These are phyloP conservation scores for Hypoxylon fuscum DNA, from an alignment of 495 filamentous ascomycete genomes.

Conservation along the genomic window DNA sequence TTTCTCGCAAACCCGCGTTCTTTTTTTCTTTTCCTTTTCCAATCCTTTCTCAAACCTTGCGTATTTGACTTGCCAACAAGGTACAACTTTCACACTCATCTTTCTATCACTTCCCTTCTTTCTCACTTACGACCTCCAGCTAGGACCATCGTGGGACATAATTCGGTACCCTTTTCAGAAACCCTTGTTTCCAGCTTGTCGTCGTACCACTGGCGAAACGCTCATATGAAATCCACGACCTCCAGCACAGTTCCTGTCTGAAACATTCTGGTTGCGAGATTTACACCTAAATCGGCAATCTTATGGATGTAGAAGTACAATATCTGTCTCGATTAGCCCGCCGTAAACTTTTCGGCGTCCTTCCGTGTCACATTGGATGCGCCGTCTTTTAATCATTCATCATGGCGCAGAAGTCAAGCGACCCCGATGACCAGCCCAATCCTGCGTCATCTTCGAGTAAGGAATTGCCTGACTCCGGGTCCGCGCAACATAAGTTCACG, in stretches of 20 bases:
- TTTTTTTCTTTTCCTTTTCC: constrained; percentile 15
- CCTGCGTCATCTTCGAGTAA: constrained; percentile 47
- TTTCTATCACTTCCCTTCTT: constrained; percentile 5
- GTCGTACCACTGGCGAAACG: constrained; percentile 42
- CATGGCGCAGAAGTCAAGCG: constrained; percentile 48
- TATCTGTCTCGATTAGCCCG: constrained; percentile 32
- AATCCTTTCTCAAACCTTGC: background rate
- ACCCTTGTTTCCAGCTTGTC: constrained; percentile 38
- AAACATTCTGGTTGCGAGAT: constrained; percentile 39
- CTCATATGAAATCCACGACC: constrained; percentile 33
- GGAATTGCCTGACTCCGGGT: constrained; percentile 37
- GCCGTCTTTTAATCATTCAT: constrained; percentile 45
- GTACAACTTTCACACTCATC: constrained; percentile 14
- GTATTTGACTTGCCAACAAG: constrained; percentile 16
- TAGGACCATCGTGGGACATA: constrained; percentile 36
- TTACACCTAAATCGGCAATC: constrained; percentile 37
- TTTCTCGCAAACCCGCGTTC: constrained; percentile 14
- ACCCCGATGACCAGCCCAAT: constrained; percentile 47
- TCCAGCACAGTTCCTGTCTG: constrained; percentile 33
- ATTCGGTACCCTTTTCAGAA: constrained; percentile 39
- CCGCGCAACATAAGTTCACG: constrained; percentile 40
- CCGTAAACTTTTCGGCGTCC: constrained; percentile 44
- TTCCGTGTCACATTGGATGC: constrained; percentile 47
- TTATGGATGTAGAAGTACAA: constrained; percentile 41
- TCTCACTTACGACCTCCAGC: constrained; percentile 20